These are phyloP conservation scores for Aspergillus persii DNA, from an alignment of 2,329 filamentous ascomycete species.

Conservation along the genomic window DNA sequence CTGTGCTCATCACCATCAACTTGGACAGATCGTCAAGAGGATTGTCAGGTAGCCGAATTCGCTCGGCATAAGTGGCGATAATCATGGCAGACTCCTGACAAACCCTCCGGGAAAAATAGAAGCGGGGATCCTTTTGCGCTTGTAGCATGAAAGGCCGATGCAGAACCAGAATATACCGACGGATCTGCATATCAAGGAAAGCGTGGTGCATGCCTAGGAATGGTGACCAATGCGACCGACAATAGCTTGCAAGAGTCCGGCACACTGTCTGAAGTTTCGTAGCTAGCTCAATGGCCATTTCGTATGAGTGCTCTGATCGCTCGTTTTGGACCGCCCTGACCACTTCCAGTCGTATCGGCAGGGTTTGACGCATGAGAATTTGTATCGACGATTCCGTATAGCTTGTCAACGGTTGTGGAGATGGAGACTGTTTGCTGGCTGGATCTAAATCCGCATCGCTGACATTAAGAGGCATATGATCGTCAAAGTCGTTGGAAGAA, in stretches of 20 bases:
- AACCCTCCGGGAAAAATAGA: conserved; percentile 11
- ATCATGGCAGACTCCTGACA: conserved; percentile 15
- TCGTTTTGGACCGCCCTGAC: not conserved
- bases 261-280: not conserved
- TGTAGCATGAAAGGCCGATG: conserved; percentile 15
- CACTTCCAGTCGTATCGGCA: not conserved
- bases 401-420: conserved; percentile 6
- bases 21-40: conserved; percentile 10
- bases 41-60: conserved; percentile 7
- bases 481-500: conserved; percentile 3
- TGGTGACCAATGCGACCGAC: not conserved
- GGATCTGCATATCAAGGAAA: conserved; percentile 14
- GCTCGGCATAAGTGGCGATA: conserved; percentile 16
- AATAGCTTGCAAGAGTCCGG: not conserved
- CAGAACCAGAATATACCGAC: conserved; percentile 12
- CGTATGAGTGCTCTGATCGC: conserved; percentile 1
- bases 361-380: not conserved
- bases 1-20: conserved; percentile 11
- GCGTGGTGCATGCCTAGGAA: not conserved
- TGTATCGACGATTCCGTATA: conserved; percentile 3
- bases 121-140: conserved; percentile 14
- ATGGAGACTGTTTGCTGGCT: conserved; percentile 7
- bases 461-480: conserved; percentile 21
- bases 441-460: conserved; percentile 25
- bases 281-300: conserved; percentile 1